Evolutionary conservation across 495 filamentous ascomycete species (phyloP).

Genomic region (Rusavskia elegans): DNA sequence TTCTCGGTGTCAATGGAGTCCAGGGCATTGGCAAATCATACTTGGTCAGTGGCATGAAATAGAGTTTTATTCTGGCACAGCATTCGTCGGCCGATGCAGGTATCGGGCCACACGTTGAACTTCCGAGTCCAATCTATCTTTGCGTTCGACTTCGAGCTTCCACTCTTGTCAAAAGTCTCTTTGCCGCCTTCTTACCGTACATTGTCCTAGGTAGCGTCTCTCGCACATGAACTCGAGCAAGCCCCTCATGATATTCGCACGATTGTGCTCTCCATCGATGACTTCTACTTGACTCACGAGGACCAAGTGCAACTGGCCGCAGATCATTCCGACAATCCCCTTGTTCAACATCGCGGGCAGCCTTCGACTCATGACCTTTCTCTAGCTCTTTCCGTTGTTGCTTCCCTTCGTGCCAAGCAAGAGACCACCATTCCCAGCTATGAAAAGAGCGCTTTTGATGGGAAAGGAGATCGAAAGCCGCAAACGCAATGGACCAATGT

Average conservation of each 20-base stretch:
- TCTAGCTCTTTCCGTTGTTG: conserved; percentile 47
- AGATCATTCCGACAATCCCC: conserved; percentile 48
- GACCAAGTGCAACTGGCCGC: conserved; percentile 55
- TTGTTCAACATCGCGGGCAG: conserved; percentile 73
- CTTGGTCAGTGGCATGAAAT: conserved; percentile 33
- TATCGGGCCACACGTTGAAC: too few species aligned
- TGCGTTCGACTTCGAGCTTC: background rate
- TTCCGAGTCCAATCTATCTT: background rate
- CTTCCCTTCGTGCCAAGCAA: conserved; percentile 33
- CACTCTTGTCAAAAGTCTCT: too few species aligned
- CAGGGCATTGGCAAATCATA: conserved; percentile 90
- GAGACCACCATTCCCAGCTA: conserved; percentile 57
- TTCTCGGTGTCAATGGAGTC: conserved; percentile 49
- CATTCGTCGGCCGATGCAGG: too few species aligned
- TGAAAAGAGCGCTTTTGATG: conserved; percentile 65
- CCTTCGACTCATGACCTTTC: conserved; percentile 72
- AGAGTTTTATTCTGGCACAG: too few species aligned
- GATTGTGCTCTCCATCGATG: conserved; percentile 73
- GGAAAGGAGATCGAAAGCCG: conserved; percentile 62
- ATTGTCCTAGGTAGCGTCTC: background rate
- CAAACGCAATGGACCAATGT: conserved; percentile 42
- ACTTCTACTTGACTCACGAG: conserved; percentile 67
- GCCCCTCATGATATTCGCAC: conserved; percentile 44
- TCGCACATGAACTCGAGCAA: background rate
- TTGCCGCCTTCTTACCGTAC: background rate